These are phyloP conservation scores for Leptographium radiaticola DNA, from an alignment of 2,329 filamentous ascomycete species.

Conservation along the genomic window DNA sequence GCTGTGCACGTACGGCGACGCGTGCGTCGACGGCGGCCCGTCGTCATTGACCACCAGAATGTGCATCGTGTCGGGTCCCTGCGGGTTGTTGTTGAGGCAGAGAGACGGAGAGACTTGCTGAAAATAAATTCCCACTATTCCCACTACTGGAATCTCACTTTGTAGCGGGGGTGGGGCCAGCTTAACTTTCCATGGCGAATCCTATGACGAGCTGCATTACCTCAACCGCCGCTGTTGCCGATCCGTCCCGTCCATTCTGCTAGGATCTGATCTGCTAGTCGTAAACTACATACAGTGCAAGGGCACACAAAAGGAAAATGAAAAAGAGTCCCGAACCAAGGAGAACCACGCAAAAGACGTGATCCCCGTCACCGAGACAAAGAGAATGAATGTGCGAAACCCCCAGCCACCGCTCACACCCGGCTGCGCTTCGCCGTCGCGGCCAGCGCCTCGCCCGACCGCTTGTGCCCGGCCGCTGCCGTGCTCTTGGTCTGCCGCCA, in stretches of 20 bases:
- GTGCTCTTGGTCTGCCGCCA: constrained; percentile 54
- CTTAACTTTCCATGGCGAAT: not conserved
- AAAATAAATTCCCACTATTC: not conserved
- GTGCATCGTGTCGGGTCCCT: constrained; percentile 31
- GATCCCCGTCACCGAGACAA: too few relatives aligned
- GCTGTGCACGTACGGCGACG: constrained; percentile 68
- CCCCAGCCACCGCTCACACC: not conserved
- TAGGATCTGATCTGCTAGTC: too few relatives aligned
- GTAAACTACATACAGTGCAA: too few relatives aligned
- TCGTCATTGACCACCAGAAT: constrained; percentile 66
- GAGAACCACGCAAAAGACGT: too few relatives aligned
- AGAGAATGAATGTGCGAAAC: not conserved
- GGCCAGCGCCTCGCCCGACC: not conserved
- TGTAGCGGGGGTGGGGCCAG: not conserved
- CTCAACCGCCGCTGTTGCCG: too few relatives aligned
- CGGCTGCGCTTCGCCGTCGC: not conserved
- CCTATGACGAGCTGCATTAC: too few relatives aligned
- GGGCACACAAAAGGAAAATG: too few relatives aligned
- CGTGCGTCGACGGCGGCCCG: constrained; percentile 63
- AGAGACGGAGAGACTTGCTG: not conserved
- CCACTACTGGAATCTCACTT: not conserved
- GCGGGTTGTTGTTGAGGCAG: too few relatives aligned
- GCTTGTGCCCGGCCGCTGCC: not conserved
- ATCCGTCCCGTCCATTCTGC: too few relatives aligned
- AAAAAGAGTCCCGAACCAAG: too few relatives aligned